phyloP scores from a whole-genome alignment of 768 basidiomycete species.

The Hydnum rufescens region DNA sequence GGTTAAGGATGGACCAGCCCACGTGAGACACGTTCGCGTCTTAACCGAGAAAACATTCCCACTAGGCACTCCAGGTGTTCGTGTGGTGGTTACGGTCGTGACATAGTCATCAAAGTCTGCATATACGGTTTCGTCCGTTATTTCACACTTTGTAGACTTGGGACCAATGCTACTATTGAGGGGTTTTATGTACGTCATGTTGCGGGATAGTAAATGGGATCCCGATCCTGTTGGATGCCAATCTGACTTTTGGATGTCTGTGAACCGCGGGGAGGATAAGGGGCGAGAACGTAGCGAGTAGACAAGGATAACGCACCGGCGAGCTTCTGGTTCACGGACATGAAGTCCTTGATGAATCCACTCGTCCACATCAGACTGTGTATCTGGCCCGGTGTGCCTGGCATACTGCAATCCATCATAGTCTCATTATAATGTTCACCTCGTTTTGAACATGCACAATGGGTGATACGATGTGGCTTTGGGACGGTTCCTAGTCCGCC shows the following conservation, averaged over 20 bases:
- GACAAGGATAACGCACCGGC: conserved; percentile 35
- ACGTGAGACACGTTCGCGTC: conserved; percentile 86
- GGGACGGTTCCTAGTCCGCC: background rate
- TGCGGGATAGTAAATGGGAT: conserved; percentile 55
- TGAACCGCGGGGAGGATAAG: background rate
- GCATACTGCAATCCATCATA: conserved; percentile 59
- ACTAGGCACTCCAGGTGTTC: conserved; percentile 86
- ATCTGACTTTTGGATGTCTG: conserved; percentile 91
- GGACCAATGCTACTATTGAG: conserved; percentile 76
- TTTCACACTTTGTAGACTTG: conserved; percentile 88
- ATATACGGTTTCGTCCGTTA: conserved; percentile 64
- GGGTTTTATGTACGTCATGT: conserved; percentile 95
- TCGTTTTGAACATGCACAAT: conserved; percentile 51
- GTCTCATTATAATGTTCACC: conserved; percentile 51
- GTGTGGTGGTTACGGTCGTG: conserved; percentile 69
- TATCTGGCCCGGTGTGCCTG: conserved; percentile 86
- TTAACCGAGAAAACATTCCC: conserved; percentile 87
- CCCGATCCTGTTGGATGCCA: conserved; percentile 55
- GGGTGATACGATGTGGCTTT: conserved; percentile 16
- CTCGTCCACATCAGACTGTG: conserved; percentile 93
- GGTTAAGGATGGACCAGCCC: conserved; percentile 64
- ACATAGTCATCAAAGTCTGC: conserved; percentile 73
- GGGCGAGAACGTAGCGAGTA: background rate
- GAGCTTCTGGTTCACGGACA: conserved; percentile 75
- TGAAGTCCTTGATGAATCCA: conserved; percentile 87